Evolutionary conservation across 768 basidiomycete genomes (phyloP), one percentile per base, ranked within the genome.

Genomic region (Inosperma sp.): DNA sequence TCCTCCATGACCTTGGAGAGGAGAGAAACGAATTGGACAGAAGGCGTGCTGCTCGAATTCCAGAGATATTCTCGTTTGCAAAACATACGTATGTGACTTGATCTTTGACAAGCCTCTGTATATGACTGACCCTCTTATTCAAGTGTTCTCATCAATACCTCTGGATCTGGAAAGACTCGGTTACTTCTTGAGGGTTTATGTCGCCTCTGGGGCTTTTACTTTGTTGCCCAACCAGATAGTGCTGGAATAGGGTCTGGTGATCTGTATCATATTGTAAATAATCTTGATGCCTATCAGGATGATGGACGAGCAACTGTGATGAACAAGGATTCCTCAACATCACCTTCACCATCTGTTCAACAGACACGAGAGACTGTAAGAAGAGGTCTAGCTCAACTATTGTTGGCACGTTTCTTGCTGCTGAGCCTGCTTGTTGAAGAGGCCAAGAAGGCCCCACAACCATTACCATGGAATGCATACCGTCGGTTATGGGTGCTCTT

Each of bases 1-100:
- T n/a, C n/a, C 42, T 44, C n/a, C 42, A 44, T 44, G 17, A 44
- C n/a, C 29, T 44, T 9, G 42, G 42, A 30, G 27, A 44, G 27
- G 42, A 44, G 42, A 44, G 22, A 19, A 27, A 29, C 26, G 22
- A 43, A 4, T 19, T 43, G 41, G 41, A 43, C 21, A 43, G 4
- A 43, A 10, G 17, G 17, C 42, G 42, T 30, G 42, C 42, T 19
- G 3, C 12, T 21, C 42, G 27, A 16, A 43, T 43, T 29, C 42
- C 42, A 17, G 16, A 19, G 27, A 44, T 30, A 30, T 44, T 44
- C 22, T 44, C 17, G 27, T 19, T 13, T 9, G 31, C 2, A 14
- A 19, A 17, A 2, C 27, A 44, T 14, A 44, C 42, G 41, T 42
- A 27, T 1, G 41, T 42, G 26, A 27, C 29, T 42, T 12, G 17